Percentiles rank a stretch among this genome's conserved stretches.
phyloP scores from a whole-genome alignment of 768 basidiomycete genomes.

The Mycena metata region DNA sequence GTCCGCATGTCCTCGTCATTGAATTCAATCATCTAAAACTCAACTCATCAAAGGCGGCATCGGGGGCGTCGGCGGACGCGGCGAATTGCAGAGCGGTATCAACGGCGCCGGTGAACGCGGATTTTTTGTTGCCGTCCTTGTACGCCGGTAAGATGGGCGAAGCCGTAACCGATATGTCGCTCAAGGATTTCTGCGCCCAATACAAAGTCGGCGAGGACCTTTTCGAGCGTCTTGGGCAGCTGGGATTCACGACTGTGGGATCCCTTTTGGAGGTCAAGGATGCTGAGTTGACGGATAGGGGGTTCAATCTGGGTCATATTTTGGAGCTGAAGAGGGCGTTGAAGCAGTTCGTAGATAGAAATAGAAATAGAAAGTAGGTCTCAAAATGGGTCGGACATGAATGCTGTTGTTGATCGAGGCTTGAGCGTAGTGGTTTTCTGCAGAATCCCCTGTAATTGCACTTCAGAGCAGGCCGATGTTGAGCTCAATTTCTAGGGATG shows the following conservation, averaged over 20 bases:
- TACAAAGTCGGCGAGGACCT: background rate
- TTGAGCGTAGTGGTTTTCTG: too few relatives aligned
- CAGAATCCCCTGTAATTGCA: too few relatives aligned
- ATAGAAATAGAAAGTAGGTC: too few relatives aligned
- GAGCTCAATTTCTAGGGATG: too few relatives aligned
- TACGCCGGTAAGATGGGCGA: too few relatives aligned
- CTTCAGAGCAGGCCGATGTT: too few relatives aligned
- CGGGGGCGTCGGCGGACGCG: background rate
- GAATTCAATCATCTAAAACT: background rate
- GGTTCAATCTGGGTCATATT: constrained; percentile 2
- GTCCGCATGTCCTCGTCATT: background rate
- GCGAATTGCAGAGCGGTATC: too few relatives aligned
- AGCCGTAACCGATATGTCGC: background rate
- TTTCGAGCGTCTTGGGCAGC: background rate
- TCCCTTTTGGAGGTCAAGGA: background rate
- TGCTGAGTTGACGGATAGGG: background rate
- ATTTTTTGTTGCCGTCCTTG: background rate
- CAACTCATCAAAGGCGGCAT: background rate
- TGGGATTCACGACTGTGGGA: background rate
- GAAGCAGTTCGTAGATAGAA: background rate
- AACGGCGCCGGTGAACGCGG: background rate
- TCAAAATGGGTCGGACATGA: too few relatives aligned
- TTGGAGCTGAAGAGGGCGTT: constrained; percentile 11
- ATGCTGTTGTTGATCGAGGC: too few relatives aligned
- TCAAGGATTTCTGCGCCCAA: background rate